Evolutionary conservation across 768 basidiomycete species (phyloP).

Genomic region (Cantharellus cinnabarinus): DNA sequence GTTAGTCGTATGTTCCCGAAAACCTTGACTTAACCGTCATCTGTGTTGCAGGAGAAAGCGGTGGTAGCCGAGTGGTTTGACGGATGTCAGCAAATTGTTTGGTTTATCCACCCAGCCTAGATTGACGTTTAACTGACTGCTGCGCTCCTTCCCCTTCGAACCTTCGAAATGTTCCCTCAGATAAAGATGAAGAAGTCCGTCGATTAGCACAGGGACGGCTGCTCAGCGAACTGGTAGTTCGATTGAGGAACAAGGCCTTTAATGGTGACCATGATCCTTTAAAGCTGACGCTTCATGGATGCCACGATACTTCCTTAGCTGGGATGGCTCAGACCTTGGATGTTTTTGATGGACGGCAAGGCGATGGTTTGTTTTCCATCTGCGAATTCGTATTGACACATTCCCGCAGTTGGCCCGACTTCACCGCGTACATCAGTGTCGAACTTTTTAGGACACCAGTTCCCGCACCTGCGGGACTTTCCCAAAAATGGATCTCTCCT

Average conservation of each 20-base stretch:
- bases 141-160: neutral
- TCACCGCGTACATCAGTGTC: conserved; percentile 53
- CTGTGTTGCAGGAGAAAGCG: conserved; percentile 34
- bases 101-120: neutral
- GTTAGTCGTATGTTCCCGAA: conserved; percentile 18
- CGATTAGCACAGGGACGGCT: conserved; percentile 60
- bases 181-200: conserved; percentile 54
- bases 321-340: conserved; percentile 44
- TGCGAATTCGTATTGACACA: neutral
- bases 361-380: neutral
- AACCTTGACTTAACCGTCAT: neutral
- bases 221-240: conserved; percentile 38
- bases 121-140: neutral
- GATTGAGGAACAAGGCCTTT: conserved; percentile 39
- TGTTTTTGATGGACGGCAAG: conserved; percentile 48
- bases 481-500: neutral
- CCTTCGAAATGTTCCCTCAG: conserved; percentile 17
- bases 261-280: conserved; percentile 27
- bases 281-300: conserved; percentile 29
- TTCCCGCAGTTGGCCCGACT: conserved; percentile 42
- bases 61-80: conserved; percentile 65
- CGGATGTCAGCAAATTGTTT: conserved; percentile 17
- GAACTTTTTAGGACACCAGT: conserved; percentile 17
- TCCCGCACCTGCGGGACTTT: neutral
- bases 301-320: conserved; percentile 51